Conservation (phyloP, 352 stramenopile species). For the Globisporangium cederbergense region DNA sequence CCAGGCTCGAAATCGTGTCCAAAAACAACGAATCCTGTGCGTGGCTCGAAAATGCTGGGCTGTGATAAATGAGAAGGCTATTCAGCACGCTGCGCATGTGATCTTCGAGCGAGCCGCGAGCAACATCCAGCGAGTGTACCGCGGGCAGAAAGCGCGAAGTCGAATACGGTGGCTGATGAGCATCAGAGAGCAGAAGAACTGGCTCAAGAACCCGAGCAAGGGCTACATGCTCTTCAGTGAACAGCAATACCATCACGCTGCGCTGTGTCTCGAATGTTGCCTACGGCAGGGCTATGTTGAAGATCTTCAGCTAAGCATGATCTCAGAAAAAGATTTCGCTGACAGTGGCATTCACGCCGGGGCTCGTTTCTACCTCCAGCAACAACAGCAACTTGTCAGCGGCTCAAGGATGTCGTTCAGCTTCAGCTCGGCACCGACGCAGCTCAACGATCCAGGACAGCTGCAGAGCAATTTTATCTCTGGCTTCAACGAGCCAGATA, state of each 20-base stretch:
- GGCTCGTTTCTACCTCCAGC: background rate
- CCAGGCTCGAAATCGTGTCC: constrained; percentile 21
- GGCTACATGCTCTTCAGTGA: constrained; percentile 33
- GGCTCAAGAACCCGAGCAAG: constrained; percentile 52
- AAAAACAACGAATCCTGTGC: constrained; percentile 18
- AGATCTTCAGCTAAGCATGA: background rate
- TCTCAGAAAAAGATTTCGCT: background rate
- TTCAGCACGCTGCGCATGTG: constrained; percentile 17
- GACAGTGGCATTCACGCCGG: background rate
- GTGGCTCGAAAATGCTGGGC: constrained; percentile 21
- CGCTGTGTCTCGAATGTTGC: constrained; percentile 48
- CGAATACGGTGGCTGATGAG: constrained; percentile 32
- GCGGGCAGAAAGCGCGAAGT: constrained; percentile 30
- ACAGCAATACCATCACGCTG: constrained; percentile 37
- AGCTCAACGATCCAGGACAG: constrained; percentile 27
- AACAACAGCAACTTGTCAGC: constrained; percentile 9
- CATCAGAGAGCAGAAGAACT: constrained; percentile 34
- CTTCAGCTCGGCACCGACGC: constrained; percentile 35
- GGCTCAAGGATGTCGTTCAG: constrained; percentile 50
- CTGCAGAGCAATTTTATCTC: background rate
- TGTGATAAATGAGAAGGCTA: constrained; percentile 16
- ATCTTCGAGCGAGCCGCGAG: constrained; percentile 26
- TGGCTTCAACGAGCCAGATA: background rate
- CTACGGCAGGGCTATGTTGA: constrained; percentile 37
- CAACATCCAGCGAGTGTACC: constrained; percentile 44